A percentile compares a stretch with the other conserved stretches of the same genome.
Evolutionary conservation across 140 eudicot genomes (phyloP).

Genomic region (Stevia rebaudiana): DNA sequence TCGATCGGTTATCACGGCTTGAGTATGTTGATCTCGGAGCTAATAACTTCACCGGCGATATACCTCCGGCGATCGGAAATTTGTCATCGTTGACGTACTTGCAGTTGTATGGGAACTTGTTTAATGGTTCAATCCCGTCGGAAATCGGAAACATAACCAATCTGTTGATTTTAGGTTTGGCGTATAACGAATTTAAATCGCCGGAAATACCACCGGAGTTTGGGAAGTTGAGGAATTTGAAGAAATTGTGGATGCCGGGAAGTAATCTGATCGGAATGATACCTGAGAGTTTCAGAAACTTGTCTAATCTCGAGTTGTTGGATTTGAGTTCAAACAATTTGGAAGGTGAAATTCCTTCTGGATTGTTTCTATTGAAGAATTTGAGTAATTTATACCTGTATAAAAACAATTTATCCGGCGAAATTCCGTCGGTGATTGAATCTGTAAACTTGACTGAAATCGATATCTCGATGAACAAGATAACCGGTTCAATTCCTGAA

Average conservation of each 20-base stretch:
- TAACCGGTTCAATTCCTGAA: constrained; percentile 63
- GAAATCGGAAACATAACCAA: constrained; percentile 56
- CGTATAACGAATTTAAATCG: constrained; percentile 41
- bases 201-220: constrained; percentile 51
- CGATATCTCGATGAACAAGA: constrained; percentile 54
- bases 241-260: constrained; percentile 41
- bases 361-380: constrained; percentile 53
- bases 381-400: constrained; percentile 39
- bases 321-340: constrained; percentile 51
- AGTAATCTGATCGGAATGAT: constrained; percentile 46
- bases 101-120: constrained; percentile 38
- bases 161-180: constrained; percentile 35
- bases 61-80: constrained; percentile 56
- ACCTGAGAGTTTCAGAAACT: constrained; percentile 39
- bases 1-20: constrained; percentile 36
- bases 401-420: constrained; percentile 50
- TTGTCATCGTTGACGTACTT: constrained; percentile 32
- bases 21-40: constrained; percentile 42
- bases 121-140: constrained; percentile 58
- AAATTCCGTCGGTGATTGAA: constrained; percentile 46
- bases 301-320: constrained; percentile 40
- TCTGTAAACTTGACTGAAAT: constrained; percentile 38
- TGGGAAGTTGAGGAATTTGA: constrained; percentile 41
- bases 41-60: constrained; percentile 75
- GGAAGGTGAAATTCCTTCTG: constrained; percentile 59